Evolutionary conservation across 768 basidiomycete species (phyloP).

Genomic region (Leucocoprinus birnbaumii): DNA sequence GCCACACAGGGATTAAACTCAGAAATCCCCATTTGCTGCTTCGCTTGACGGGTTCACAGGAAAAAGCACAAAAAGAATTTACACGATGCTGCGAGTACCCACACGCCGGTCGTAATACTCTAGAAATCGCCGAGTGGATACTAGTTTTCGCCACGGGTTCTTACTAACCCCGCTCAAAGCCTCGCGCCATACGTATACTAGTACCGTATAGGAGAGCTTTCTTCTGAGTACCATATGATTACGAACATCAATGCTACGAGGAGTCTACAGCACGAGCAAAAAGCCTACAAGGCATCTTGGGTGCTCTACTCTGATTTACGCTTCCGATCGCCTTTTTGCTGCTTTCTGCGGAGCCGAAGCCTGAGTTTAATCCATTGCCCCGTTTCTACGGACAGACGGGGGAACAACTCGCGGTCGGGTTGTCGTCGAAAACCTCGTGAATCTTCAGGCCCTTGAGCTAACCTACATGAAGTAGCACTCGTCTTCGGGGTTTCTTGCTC

Average conservation of each 20-base stretch:
- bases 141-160: neutral
- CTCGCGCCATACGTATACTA: neutral
- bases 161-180: neutral
- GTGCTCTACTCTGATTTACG: neutral
- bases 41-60: too few species aligned
- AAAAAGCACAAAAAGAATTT: too few species aligned
- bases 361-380: neutral
- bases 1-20: too few species aligned
- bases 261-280: neutral
- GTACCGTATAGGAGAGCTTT: too few species aligned
- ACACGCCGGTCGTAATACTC: neutral
- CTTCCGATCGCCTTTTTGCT: neutral
- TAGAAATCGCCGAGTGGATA: neutral
- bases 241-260: neutral
- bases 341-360: neutral
- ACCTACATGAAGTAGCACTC: neutral
- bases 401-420: constrained; percentile 5
- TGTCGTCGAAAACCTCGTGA: constrained; percentile 2
- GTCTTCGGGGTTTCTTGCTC: neutral
- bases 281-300: neutral
- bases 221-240: neutral
- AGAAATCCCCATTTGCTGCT: neutral
- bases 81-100: neutral
- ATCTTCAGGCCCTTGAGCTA: neutral
- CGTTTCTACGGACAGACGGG: neutral